Base-by-base conservation (phyloP, 2,329 filamentous ascomycete genomes). In the Aspergillus costaricaensis region DNA sequence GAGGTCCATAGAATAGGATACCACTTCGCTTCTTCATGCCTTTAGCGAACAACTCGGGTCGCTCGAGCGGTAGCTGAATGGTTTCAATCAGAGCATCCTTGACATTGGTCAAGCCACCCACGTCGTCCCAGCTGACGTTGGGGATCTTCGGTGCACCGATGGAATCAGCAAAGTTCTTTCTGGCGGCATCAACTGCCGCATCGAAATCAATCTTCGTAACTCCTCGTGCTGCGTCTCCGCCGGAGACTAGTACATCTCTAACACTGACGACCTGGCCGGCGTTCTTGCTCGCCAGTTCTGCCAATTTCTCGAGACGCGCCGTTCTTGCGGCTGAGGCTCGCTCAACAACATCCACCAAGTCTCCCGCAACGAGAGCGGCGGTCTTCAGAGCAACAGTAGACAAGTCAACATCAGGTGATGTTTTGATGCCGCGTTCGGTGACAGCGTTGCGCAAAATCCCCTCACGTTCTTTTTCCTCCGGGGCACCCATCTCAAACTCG, bases 21-120 rank as follows among this genome's bases (percentile, higher is more conserved):
- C 95, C 95, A 74, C 94, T 96, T 44, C 94, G 88, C 81, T 98
- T 98, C 84, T 97, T 97, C 90, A 98, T 95, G 53, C 94, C 95
- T 80, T 94, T 96, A 32, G 93, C 93, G 70, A 98, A 98, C 1
- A 98, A 84, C 75, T 98, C 95, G 0, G 94, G 94, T 9, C 93
- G 85, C 63, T 96, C 91, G 1, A 98, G 85, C 0, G 94, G 95
- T 38, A 98, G 83, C 74, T 97, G 94, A 57, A 98, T 98, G 0
- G 95, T 98, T 76, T 98, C 95, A 74, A 92, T 91, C 56, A 98
- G 90, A n/a, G 94, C 93, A 67, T 96, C 92, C 80, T 98, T 98
- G 74, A 98, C 93, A 69, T 96, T 92, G 30, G 90, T 88, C 32
- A 98, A 83, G 53, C 95, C 94, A 75, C 94, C 94, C 19, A 99